Base-by-base conservation (phyloP, 2,329 filamentous ascomycete genomes). In the Dryadomyces quercivorus region DNA sequence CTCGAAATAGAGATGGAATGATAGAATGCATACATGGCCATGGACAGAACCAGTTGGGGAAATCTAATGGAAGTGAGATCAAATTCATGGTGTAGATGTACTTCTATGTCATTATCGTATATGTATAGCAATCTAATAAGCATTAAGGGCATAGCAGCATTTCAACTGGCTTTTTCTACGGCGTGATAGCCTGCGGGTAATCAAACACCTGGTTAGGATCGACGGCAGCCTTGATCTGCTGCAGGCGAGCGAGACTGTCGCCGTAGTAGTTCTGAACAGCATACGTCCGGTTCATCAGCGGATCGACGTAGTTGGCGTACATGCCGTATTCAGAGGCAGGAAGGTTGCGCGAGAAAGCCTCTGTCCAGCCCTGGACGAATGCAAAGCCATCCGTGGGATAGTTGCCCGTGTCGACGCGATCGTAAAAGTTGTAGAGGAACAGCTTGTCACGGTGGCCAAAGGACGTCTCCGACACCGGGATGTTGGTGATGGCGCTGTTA, bases 31-130 rank as follows among this genome's bases (percentile, higher is more conserved):
- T n/a, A n/a, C n/a, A n/a, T n/a, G n/a, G n/a, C n/a, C n/a, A 31
- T 31, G 26, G 26, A 31, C 26, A 31, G 26, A 86, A 86, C 66
- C 62, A 85, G 56, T 63, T 86, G 48, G 83, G 83, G 0, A 77
- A 77, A 66, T 80, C 64, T 86, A 63, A 79, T 61, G 77, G 72
- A 70, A 53, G 80, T 81, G 21, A 74, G 82, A 31, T 31, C 26
- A 31, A 8, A 4, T 31, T 4, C 26, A 31, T 4, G 26, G 8
- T 31, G 26, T 31, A 31, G 26, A 5, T 31, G 26, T 31, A 31
- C 26, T 31, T 31, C 26, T n/a, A 31, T 31, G 26, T 31, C 26
- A 31, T 31, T 31, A 31, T 8, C 4, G 26, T 5, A 8, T 31
- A 31, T 31, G 4, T 31, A 31, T 31, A 31, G 26, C 26, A 31